phyloP scores from a whole-genome alignment of 352 stramenopile species.

The Pythium chondricola region DNA sequence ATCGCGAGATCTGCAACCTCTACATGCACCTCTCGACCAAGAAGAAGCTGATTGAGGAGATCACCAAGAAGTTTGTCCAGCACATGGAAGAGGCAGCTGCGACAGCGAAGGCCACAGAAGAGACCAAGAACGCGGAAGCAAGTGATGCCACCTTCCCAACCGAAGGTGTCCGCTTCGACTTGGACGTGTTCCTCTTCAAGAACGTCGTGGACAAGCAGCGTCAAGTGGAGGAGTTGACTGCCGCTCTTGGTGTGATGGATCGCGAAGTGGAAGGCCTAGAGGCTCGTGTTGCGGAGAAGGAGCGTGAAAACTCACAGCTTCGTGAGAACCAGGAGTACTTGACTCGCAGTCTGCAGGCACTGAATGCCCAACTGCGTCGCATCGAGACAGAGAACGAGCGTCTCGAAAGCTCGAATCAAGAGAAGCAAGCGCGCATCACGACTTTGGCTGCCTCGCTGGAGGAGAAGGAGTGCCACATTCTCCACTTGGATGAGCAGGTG shows the following conservation, averaged over 20 bases:
- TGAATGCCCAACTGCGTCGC: slow-evolving; percentile 45
- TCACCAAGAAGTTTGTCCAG: slow-evolving; percentile 53
- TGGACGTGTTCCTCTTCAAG: slow-evolving; percentile 76
- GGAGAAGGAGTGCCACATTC: slow-evolving; percentile 59
- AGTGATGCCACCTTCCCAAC: slow-evolving; percentile 1
- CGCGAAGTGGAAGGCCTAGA: slow-evolving; percentile 60
- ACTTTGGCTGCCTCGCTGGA: slow-evolving; percentile 52
- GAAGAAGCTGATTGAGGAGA: slow-evolving; percentile 73
- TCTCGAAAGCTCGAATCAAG: slow-evolving; percentile 40
- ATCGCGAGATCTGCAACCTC: slow-evolving; percentile 75
- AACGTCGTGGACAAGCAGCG: slow-evolving; percentile 64
- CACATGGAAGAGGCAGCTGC: slow-evolving; percentile 38
- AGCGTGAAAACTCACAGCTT: slow-evolving; percentile 47
- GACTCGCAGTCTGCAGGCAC: slow-evolving; percentile 38
- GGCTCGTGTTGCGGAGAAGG: slow-evolving; percentile 38
- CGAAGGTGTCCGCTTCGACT: slow-evolving; percentile 37
- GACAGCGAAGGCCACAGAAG: slow-evolving; percentile 11
- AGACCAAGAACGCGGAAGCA: not conserved
- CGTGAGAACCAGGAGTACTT: slow-evolving; percentile 45
- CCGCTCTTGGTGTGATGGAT: slow-evolving; percentile 58
- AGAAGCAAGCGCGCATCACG: slow-evolving; percentile 52
- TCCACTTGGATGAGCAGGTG: slow-evolving; percentile 54
- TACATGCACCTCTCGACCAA: slow-evolving; percentile 79
- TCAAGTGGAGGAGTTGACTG: slow-evolving; percentile 56
- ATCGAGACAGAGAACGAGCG: slow-evolving; percentile 53